Conservation (phyloP, 2,329 filamentous ascomycete genomes). For the Ceratocystis ficicola region DNA sequence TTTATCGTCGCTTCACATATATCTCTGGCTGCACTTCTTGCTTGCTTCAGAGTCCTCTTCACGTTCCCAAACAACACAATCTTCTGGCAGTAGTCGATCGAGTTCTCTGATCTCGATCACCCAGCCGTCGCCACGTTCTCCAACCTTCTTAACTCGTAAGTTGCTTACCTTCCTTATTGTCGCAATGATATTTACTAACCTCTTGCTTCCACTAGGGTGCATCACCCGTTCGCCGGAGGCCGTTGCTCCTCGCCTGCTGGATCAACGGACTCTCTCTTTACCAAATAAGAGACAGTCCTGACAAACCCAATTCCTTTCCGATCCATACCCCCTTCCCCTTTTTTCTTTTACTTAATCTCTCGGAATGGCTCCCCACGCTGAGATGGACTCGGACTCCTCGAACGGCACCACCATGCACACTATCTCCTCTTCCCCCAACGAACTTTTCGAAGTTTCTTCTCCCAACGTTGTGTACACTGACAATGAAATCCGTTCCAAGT, state of each 20-base stretch:
- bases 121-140: constrained; percentile 62
- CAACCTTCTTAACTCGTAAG: constrained; percentile 94
- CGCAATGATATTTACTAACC: background rate
- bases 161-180: background rate
- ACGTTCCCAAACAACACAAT: background rate
- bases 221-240: constrained; percentile 94
- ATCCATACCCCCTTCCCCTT: background rate
- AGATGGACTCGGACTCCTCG: constrained; percentile 43
- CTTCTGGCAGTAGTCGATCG: constrained; percentile 17
- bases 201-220: constrained; percentile 46
- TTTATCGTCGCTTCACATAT: background rate
- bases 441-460: constrained; percentile 76
- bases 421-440: constrained; percentile 32
- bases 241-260: constrained; percentile 81
- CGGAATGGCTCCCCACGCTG: constrained; percentile 85
- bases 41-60: constrained; percentile 17
- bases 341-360: constrained; percentile 17
- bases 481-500: constrained; percentile 78
- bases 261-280: constrained; percentile 56
- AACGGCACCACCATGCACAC: constrained; percentile 32
- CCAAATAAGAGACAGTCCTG: constrained; percentile 36
- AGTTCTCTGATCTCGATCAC: constrained; percentile 21
- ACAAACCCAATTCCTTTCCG: constrained; percentile 23
- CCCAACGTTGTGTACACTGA: constrained; percentile 89
- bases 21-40: constrained; percentile 12